Conservation (phyloP, 257 asterid genomes). For the Solanum commersonii region DNA sequence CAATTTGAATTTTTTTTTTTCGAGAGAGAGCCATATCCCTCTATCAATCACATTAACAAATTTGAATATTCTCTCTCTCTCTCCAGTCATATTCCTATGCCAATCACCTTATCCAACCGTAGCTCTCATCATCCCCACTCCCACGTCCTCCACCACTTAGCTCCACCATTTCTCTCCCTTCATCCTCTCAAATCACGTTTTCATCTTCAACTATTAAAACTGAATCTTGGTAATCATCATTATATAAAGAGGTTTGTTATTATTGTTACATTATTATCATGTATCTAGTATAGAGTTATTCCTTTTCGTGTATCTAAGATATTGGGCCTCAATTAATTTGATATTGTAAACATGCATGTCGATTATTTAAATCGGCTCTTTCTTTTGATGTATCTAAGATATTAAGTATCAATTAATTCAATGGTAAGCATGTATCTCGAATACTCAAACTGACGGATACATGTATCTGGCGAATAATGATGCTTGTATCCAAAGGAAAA, state of each 20-base stretch:
- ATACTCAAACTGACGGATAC: too few relatives aligned
- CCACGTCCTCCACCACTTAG: neutral
- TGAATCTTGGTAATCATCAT: neutral
- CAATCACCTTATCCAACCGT: neutral
- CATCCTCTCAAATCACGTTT: neutral
- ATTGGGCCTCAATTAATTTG: neutral
- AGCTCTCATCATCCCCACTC: neutral
- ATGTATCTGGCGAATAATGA: too few relatives aligned
- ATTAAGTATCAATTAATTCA: neutral
- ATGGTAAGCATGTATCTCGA: neutral
- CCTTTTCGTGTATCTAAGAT: neutral
- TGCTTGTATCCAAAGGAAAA: neutral
- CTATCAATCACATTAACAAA: too few relatives aligned
- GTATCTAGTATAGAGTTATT: neutral
- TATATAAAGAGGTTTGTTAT: neutral
- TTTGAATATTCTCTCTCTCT: neutral
- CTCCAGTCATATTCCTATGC: neutral
- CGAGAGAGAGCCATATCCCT: too few relatives aligned
- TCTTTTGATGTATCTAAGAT: neutral
- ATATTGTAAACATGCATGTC: neutral
- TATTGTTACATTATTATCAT: neutral
- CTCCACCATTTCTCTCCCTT: neutral
- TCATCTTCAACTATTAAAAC: neutral
- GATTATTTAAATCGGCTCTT: neutral
- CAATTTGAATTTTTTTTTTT: too few relatives aligned